Evolutionary conservation across 805 yeast genomes (phyloP), one percentile per base, ranked within the genome.

Genomic region (Spathaspora gorwiae): DNA sequence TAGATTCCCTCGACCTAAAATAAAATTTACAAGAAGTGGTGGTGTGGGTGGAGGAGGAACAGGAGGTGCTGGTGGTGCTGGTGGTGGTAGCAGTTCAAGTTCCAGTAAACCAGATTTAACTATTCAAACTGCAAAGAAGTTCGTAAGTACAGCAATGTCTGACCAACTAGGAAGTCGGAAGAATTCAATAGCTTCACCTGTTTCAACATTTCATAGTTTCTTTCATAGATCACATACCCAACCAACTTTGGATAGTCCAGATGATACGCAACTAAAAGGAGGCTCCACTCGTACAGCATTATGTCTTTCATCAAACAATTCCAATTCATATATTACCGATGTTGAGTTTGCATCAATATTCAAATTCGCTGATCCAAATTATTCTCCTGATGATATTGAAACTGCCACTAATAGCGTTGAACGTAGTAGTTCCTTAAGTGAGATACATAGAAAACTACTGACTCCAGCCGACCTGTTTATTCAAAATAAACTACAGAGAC

Each of bases 391-490:
- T 12, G 63, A 57, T 11, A 24, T 38, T 6, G 69, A 61, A 2
- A 48, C 47, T 33, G 29, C 45, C 6, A 29, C 32, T 11, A 29
- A 11, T 29, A 29, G 6, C 12, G 32, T 9, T 3, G 65, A 62
- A 7, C 62, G 59, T 43, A 45, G 31, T 12, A 40, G 53, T 0
- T 45, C 57, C 3, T 46, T 62, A n/a, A 37, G 44, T 26, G 67
- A 62, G 31, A 52, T 63, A 7, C 68, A 61, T 35, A 64, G 56
- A 42, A 65, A 62, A 48, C 39, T 65, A 27, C 49, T 65, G 52
- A 43, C 59, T 8, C 72, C 72, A 5, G 65, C 69, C 1, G 72
- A 66, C 43, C 72, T 65, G 48, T 66, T 54, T 41, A 40, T 66
- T 11, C 64, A 51, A 45, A 52, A 47, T 29, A 60, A 54, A 40